Base-by-base conservation (phyloP, 2,329 filamentous ascomycete genomes). In the Ilyonectria robusta region DNA sequence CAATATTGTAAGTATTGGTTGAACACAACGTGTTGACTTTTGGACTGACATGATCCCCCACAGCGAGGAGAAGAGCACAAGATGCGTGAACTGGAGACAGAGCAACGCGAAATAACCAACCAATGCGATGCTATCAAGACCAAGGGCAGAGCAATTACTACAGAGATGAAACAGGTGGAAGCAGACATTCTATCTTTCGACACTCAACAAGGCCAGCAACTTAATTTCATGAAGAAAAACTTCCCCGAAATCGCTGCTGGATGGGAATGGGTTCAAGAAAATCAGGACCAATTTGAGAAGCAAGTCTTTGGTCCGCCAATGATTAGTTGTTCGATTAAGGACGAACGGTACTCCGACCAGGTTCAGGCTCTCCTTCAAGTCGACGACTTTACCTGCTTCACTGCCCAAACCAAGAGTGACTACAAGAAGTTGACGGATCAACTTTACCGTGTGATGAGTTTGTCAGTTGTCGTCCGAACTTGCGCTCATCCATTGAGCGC, bases 281-380 rank as follows among this genome's bases (percentile, higher is more conserved):
- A 99, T 77, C 87, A 86, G 66, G 78, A 86, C 61, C 80, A 87
- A 55, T 96, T 98, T 70, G 88, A 93, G 75, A 89, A 92, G 70
- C 87, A 92, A 65, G 91, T 98, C 5, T 94, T 92, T 76, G 94
- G 93, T 0, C 95, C 95, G 6, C 91, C 95, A 0, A 88, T 96
- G 75, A 84, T 97, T 35, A 92, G 88, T 65, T 97, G 94, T 80
- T 93, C 92, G 0, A 83, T 97, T 59, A 94, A 91, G 72, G 89
- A 97, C 72, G 85, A 89, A 40, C 86, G 84, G 60, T 94, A 93
- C 78, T 85, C 86, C 0, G 81, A 88, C 64, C 83, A 86, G 31
- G 79, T 90, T 13, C 88, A 90, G 75, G 80, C 85, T 6, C 75
- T 88, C 53, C 76, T 90, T 9, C 80, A 83, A 50, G 72, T 61